Evolutionary conservation across 441 rosid species (phyloP).

Genomic region (Adansonia madagascariensis): DNA sequence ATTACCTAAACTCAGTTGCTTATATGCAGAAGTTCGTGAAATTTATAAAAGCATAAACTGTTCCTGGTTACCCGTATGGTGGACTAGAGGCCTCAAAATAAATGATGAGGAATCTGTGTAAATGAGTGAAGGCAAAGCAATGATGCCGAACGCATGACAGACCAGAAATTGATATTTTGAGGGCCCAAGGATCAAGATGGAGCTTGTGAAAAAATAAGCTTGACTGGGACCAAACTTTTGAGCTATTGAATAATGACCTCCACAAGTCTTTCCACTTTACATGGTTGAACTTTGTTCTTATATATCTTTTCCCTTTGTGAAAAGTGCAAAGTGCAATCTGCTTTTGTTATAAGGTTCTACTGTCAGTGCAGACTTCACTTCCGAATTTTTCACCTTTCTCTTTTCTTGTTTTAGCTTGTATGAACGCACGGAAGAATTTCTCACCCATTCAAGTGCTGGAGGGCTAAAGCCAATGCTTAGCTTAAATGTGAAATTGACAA

Average conservation of each 20-base stretch:
- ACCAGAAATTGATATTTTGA: conserved; percentile 9
- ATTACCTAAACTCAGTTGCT: neutral
- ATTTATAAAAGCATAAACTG: neutral
- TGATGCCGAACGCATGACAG: conserved; percentile 10
- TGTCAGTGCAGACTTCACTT: conserved; percentile 25
- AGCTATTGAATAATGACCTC: conserved; percentile 8
- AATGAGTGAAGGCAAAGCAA: conserved; percentile 18
- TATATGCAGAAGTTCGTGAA: neutral
- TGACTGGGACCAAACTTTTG: neutral
- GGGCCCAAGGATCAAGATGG: neutral
- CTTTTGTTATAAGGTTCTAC: conserved; percentile 24
- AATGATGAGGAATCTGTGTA: neutral
- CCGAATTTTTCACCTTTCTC: neutral
- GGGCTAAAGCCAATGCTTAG: conserved; percentile 5
- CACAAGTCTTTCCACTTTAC: conserved; percentile 16
- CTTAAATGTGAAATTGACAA: conserved; percentile 17
- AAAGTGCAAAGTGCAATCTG: conserved; percentile 16
- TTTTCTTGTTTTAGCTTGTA: neutral
- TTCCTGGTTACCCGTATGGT: neutral
- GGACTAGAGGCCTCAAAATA: neutral
- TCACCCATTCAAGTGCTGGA: too few relatives aligned
- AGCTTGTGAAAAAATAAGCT: neutral
- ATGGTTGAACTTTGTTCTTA: conserved; percentile 21
- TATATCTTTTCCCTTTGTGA: conserved; percentile 10
- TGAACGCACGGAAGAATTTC: conserved; percentile 6